These are phyloP conservation scores for Syzygium malaccense DNA, from an alignment of 441 rosid species.

Conservation along the genomic window DNA sequence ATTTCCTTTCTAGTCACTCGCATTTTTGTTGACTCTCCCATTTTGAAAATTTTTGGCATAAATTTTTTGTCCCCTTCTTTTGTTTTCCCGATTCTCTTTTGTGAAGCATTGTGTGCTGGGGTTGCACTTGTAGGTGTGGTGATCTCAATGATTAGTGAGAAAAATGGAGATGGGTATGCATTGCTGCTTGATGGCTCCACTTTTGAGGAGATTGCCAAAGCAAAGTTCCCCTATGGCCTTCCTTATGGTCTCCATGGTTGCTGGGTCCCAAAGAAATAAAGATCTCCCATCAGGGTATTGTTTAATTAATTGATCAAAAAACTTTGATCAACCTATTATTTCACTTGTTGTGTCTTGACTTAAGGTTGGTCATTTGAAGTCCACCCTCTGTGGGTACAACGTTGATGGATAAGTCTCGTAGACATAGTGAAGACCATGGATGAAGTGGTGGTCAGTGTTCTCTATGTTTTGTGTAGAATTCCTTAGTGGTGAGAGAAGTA, in stretches of 20 bases:
- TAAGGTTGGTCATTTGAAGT: not conserved
- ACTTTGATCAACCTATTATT: not conserved
- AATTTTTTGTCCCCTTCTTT: not conserved
- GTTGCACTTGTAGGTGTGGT: conserved; percentile 51
- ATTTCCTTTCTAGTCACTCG: not conserved
- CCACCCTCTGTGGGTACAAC: not conserved
- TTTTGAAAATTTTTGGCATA: not conserved
- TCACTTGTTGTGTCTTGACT: not conserved
- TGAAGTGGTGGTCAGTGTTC: not conserved
- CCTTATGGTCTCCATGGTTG: conserved; percentile 99
- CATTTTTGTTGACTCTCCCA: not conserved
- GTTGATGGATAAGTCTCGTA: not conserved
- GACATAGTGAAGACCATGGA: not conserved
- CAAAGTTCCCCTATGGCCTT: conserved; percentile 83
- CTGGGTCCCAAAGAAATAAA: conserved; percentile 59
- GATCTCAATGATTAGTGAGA: conserved; percentile 72
- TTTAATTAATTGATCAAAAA: not conserved
- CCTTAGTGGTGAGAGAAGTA: not conserved
- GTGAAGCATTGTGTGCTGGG: not conserved
- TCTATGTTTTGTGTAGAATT: not conserved
- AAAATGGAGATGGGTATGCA: conserved; percentile 82
- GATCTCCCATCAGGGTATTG: not conserved
- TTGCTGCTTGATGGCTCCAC: conserved; percentile 70
- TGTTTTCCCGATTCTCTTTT: not conserved
- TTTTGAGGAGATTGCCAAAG: conserved; percentile 87